Evolutionary conservation across 2,329 filamentous ascomycete species (phyloP), one percentile per base, ranked within the genome.

Genomic region (Paradendryphiella salina): DNA sequence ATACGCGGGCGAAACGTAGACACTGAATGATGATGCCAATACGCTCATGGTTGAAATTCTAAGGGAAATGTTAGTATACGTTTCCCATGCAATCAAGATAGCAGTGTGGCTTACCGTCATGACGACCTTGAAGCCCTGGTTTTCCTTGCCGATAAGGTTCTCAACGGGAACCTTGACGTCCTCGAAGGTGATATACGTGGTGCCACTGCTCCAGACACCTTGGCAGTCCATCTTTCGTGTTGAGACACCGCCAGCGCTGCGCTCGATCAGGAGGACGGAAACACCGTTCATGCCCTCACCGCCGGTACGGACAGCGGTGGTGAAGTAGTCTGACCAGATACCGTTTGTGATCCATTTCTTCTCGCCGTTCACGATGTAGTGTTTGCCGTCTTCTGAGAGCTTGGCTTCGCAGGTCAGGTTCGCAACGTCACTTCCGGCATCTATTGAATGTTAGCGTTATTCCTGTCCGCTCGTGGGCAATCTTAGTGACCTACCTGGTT

Each of bases 301-400:
- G 58, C 88, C 91, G 5, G 94, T 57, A 21, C 54, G 54, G n/a
- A 57, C 54, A 26, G 54, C 54, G 11, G 90, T 95, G 47, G 94
- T 97, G 80, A 97, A 97, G 80, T 97, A 99, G 75, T 99, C 94
- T 56, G 82, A 84, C 90, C 91, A 96, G 68, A 96, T 85, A 69
- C 94, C 94, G 77, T 99, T 99, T 67, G 93, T 97, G 75, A 97
- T 97, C 93, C 94, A 97, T 79, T 99, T 99, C 88, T 99, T 97
- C 84, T 96, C 93, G 47, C 94, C 94, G 70, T 97, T 99, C 76
- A 99, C 94, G 63, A 97, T 97, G 77, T 95, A 99, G 79, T 97
- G 90, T 81, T 97, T 97, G 69, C 94, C 94, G 67, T 99, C 94
- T 64, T 94, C 89, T 57, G 84, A 89, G 50, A 97, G 82, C 81